Conservation (phyloP, 768 basidiomycete species). For the Imleria badia region DNA sequence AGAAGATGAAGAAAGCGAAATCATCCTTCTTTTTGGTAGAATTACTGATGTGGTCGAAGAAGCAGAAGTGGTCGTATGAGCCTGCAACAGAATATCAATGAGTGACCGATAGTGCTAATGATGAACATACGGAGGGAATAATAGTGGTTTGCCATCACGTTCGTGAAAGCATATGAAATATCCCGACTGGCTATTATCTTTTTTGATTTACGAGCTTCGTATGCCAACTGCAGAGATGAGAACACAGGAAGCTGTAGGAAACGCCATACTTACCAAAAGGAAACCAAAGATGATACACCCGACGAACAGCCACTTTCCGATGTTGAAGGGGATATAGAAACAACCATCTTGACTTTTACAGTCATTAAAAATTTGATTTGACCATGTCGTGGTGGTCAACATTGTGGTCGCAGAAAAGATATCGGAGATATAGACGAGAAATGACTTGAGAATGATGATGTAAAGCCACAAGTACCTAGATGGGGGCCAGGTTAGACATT, state of each 20-base stretch:
- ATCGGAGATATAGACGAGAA: constrained; percentile 96
- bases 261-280: constrained; percentile 62
- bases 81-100: constrained; percentile 42
- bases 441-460: constrained; percentile 89
- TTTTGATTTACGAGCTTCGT: constrained; percentile 89
- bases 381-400: constrained; percentile 89
- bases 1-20: constrained; percentile 99
- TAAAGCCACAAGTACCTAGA: constrained; percentile 90
- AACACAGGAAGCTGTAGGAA: background rate
- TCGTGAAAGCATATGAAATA: constrained; percentile 98
- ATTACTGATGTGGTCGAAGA: constrained; percentile 94
- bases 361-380: constrained; percentile 83
- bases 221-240: constrained; percentile 62
- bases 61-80: constrained; percentile 96
- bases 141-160: constrained; percentile 95
- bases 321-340: constrained; percentile 81
- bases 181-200: constrained; percentile 94
- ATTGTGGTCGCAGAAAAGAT: constrained; percentile 97
- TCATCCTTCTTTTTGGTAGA: constrained; percentile 97
- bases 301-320: constrained; percentile 96
- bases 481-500: constrained; percentile 10
- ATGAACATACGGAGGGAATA: constrained; percentile 83
- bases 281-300: constrained; percentile 99
- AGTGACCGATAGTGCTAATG: background rate
- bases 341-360: constrained; percentile 67